Evolutionary conservation across 352 stramenopile species (phyloP).

Genomic region (Nannochloropsis limnetica): DNA sequence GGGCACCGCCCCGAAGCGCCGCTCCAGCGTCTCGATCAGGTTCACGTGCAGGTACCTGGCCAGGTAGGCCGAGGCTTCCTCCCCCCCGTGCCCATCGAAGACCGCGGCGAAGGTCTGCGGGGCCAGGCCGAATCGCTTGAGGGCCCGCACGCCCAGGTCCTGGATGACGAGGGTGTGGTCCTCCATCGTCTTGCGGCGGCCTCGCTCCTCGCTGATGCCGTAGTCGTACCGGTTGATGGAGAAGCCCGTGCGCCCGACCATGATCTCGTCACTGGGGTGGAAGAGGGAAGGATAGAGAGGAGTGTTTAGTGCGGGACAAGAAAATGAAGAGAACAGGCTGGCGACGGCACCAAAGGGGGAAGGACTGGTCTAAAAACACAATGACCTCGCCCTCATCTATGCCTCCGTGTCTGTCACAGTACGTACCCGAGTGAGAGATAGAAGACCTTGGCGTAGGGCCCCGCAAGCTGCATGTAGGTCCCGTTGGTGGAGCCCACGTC

Average conservation of each 20-base stretch:
- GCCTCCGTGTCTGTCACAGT: neutral
- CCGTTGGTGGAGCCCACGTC: conserved; percentile 76
- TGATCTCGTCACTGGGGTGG: conserved; percentile 82
- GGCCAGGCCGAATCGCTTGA: conserved; percentile 49
- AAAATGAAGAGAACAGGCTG: neutral
- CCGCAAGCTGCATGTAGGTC: conserved; percentile 89
- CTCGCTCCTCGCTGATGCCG: conserved; percentile 82
- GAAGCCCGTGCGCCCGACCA: conserved; percentile 88
- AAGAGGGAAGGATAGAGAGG: neutral
- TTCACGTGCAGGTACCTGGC: conserved; percentile 52
- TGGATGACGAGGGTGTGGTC: conserved; percentile 87
- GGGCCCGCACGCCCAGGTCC: conserved; percentile 52
- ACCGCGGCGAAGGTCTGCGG: conserved; percentile 86
- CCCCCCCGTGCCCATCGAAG: conserved; percentile 91
- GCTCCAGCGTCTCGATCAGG: conserved; percentile 31
- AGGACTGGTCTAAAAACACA: neutral
- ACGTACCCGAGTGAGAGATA: conserved; percentile 24
- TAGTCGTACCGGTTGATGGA: conserved; percentile 93
- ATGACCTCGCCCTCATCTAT: neutral
- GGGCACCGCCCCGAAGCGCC: neutral
- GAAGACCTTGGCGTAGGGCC: conserved; percentile 65
- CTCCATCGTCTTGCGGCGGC: conserved; percentile 85
- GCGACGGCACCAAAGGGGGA: neutral
- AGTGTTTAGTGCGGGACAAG: neutral
- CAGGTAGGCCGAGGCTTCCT: conserved; percentile 77